phyloP scores from a whole-genome alignment of 2,329 filamentous ascomycete species.

The Xylaria sp. region DNA sequence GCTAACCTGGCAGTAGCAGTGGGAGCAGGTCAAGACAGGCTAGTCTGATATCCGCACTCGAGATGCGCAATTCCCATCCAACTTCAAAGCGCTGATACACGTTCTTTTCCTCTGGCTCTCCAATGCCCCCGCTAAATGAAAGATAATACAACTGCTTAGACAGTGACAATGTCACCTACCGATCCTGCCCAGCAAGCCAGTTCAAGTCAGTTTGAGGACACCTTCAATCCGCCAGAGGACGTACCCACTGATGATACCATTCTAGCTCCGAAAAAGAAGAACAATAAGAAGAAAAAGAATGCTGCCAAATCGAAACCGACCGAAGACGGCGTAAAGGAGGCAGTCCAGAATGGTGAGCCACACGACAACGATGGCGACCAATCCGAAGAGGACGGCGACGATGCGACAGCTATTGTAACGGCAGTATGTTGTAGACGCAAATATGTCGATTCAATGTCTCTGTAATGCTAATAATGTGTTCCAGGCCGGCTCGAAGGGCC shows the following conservation, averaged over 20 bases:
- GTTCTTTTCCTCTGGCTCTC: conserved; percentile 5
- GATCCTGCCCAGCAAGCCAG: conserved; percentile 47
- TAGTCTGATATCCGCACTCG: conserved; percentile 30
- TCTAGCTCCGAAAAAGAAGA: conserved; percentile 66
- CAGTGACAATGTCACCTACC: conserved; percentile 49
- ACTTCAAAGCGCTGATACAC: conserved; percentile 39
- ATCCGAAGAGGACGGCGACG: conserved; percentile 58
- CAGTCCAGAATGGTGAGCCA: conserved; percentile 44
- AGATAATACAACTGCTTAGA: conserved; percentile 24
- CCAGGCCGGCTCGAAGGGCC: conserved; percentile 37
- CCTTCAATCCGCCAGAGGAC: conserved; percentile 21
- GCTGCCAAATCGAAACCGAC: conserved; percentile 59
- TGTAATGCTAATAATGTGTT: conserved; percentile 40
- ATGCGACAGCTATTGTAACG: conserved; percentile 43
- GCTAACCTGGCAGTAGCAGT: conserved; percentile 31
- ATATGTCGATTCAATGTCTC: conserved; percentile 12
- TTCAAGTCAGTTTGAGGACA: conserved; percentile 45
- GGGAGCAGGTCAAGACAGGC: conserved; percentile 18
- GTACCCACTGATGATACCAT: conserved; percentile 40
- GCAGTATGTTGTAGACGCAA: conserved; percentile 45
- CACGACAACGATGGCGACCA: conserved; percentile 51
- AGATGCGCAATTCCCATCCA: conserved; percentile 36
- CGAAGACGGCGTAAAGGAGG: conserved; percentile 48
- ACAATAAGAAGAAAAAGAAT: conserved; percentile 70
- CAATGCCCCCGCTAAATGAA: conserved; percentile 25